Conservation (phyloP, 23 red algal genomes). For the Cyanidiococcus yangmingshanensis region DNA sequence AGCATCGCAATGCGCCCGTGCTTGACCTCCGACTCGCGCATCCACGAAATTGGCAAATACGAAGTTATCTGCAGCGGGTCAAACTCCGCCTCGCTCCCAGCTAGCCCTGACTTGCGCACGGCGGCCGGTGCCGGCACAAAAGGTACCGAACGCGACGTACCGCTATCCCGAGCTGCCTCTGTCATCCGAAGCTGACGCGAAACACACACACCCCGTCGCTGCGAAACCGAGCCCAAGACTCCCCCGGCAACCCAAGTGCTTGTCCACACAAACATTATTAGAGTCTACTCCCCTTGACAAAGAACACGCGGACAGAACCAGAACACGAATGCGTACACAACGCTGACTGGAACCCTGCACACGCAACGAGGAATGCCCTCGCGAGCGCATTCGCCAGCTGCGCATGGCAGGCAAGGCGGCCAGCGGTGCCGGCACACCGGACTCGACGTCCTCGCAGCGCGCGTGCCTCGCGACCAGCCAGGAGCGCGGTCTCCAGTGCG, state of each 20-base stretch:
- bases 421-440: too few relatives aligned
- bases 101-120: slow-evolving; percentile 6
- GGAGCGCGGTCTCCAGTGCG: too few relatives aligned
- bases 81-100: slow-evolving; percentile 40
- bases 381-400: too few relatives aligned
- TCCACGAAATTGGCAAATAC: slow-evolving; percentile 57
- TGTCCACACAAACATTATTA: not conserved
- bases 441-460: too few relatives aligned
- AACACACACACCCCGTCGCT: not conserved
- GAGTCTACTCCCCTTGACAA: too few relatives aligned
- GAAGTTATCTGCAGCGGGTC: slow-evolving; percentile 78
- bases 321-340: too few relatives aligned
- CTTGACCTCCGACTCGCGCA: slow-evolving; percentile 91
- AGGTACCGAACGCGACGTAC: slow-evolving; percentile 1
- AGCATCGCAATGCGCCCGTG: slow-evolving; percentile 88
- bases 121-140: slow-evolving; percentile 5
- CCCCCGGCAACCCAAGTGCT: not conserved
- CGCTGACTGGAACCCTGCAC: too few relatives aligned
- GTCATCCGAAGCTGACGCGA: not conserved
- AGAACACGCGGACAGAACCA: too few relatives aligned
- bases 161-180: not conserved
- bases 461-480: too few relatives aligned
- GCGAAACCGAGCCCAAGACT: not conserved
- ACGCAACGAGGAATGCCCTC: too few relatives aligned
- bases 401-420: too few relatives aligned